Conservation (phyloP, 805 yeast species). For the Zygosaccharomyces bailii region DNA sequence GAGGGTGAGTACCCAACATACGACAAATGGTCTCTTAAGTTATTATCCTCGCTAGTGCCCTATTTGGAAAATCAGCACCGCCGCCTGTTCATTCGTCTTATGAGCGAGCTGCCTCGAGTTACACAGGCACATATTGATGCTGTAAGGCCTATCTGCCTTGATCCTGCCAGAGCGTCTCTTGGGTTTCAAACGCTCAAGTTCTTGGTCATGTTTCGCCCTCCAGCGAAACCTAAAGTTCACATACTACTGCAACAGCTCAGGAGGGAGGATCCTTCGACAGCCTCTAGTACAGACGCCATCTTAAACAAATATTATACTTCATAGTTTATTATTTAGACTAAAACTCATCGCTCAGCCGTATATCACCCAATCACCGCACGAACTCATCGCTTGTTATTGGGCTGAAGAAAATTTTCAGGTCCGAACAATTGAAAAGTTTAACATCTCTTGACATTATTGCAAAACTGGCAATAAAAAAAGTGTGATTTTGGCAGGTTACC, state of each 20-base stretch:
- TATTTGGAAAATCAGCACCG: conserved; percentile 79
- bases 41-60: conserved; percentile 78
- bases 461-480: not conserved
- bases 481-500: not conserved
- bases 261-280: conserved; percentile 25
- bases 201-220: conserved; percentile 86
- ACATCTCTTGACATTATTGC: not conserved
- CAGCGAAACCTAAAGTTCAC: conserved; percentile 49
- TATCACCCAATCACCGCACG: conserved; percentile 14
- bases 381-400: conserved; percentile 5
- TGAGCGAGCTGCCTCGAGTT: conserved; percentile 84
- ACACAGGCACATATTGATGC: conserved; percentile 58
- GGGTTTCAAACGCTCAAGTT: conserved; percentile 83
- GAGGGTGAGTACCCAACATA: conserved; percentile 45
- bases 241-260: conserved; percentile 27
- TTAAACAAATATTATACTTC: conserved; percentile 25
- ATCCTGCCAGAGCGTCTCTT: conserved; percentile 74
- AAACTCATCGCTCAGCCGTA: conserved; percentile 1
- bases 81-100: conserved; percentile 71
- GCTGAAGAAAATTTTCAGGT: conserved; percentile 8
- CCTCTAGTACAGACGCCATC: conserved; percentile 29
- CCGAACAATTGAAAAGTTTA: not conserved
- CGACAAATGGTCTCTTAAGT: conserved; percentile 62
- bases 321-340: not conserved
- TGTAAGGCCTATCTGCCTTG: conserved; percentile 71